Evolutionary conservation across 768 basidiomycete genomes (phyloP).

Genomic region (Clathrus columnatus): DNA sequence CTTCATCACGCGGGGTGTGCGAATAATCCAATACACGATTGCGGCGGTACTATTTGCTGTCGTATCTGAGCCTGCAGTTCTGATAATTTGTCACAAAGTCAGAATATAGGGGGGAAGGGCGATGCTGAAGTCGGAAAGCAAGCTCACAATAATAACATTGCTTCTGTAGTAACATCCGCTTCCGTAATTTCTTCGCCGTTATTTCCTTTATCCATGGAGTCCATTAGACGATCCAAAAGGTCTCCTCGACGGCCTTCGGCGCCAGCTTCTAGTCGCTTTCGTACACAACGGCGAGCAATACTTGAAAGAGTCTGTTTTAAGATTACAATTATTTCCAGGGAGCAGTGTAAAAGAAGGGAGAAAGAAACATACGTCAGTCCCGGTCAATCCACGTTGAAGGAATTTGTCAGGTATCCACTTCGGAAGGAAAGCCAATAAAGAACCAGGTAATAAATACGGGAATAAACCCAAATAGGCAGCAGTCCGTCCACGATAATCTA

Average conservation of each 20-base stretch:
- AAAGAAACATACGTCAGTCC: background rate
- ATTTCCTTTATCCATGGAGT: background rate
- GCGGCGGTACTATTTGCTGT: slow-evolving; percentile 26
- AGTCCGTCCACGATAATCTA: slow-evolving; percentile 7
- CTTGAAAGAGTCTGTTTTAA: background rate
- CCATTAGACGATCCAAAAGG: background rate
- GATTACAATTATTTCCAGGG: background rate
- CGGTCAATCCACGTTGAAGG: background rate
- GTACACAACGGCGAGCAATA: slow-evolving; percentile 1
- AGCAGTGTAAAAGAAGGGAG: background rate
- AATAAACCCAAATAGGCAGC: slow-evolving; percentile 3
- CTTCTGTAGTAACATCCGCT: slow-evolving; percentile 4
- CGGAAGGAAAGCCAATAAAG: background rate
- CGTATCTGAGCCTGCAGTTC: slow-evolving; percentile 29
- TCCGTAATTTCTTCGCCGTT: background rate
- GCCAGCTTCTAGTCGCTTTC: background rate
- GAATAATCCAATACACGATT: slow-evolving; percentile 13
- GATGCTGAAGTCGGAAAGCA: too few relatives aligned
- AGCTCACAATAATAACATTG: slow-evolving; percentile 8
- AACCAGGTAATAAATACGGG: background rate
- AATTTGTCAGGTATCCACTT: slow-evolving; percentile 3
- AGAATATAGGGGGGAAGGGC: background rate
- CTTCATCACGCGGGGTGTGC: slow-evolving; percentile 6
- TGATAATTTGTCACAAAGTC: slow-evolving; percentile 3
- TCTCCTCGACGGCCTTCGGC: background rate